Evolutionary conservation across 306 rosid genomes (phyloP).

Genomic region (Dicorynia guianensis): DNA sequence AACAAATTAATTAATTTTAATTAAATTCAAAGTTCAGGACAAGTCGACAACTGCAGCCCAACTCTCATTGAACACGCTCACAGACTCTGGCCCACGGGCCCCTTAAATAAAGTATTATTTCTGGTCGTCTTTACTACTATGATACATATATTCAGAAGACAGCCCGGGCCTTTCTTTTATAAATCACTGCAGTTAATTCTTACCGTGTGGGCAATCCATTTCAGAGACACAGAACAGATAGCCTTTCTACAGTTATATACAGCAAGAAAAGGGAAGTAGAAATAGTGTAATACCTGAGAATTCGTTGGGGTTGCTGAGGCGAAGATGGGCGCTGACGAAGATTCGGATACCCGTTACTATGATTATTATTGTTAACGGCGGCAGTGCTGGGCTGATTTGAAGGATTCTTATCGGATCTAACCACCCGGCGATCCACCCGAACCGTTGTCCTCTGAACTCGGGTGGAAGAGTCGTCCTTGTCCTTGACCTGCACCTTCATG

Average conservation of each 20-base stretch:
- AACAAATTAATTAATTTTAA: too few species aligned
- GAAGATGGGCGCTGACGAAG: constrained; percentile 85
- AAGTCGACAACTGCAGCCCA: background rate
- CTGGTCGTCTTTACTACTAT: background rate
- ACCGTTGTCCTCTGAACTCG: constrained; percentile 75
- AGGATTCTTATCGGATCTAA: constrained; percentile 70
- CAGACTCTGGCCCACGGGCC: constrained; percentile 33
- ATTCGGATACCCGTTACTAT: constrained; percentile 65
- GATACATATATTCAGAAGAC: background rate
- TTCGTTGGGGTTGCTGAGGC: constrained; percentile 77
- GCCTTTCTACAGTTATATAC: background rate
- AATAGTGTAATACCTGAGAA: constrained; percentile 61
- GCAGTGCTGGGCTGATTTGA: constrained; percentile 49
- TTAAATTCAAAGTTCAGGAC: background rate
- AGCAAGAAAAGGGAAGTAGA: background rate
- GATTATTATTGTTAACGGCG: constrained; percentile 32
- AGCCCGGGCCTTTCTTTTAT: background rate
- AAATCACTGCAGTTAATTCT: too few species aligned
- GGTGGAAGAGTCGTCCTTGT: constrained; percentile 67
- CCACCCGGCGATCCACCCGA: constrained; percentile 83
- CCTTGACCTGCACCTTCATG: constrained; percentile 89
- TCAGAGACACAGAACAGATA: background rate
- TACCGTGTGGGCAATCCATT: background rate
- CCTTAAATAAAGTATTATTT: background rate
- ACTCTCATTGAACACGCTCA: background rate